Conservation (phyloP, 805 yeast genomes). For the Millerago galiae region DNA sequence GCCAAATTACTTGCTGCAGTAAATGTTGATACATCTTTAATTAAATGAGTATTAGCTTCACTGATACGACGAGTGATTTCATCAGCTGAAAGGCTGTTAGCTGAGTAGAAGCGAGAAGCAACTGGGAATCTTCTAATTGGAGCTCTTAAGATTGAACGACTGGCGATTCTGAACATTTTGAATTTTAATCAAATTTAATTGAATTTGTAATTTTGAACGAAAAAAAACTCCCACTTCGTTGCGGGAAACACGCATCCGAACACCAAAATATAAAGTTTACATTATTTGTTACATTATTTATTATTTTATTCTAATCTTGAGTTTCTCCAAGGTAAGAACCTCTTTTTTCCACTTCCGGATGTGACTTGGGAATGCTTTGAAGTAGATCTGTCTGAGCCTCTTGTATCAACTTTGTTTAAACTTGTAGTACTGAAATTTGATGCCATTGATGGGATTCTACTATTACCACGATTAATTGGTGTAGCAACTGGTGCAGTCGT, state of each 20-base stretch:
- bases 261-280: not conserved
- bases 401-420: constrained; percentile 23
- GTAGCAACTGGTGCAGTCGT: not conserved
- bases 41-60: constrained; percentile 65
- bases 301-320: constrained; percentile 14
- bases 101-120: constrained; percentile 42
- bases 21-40: constrained; percentile 45
- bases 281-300: not conserved
- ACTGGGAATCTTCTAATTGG: constrained; percentile 20
- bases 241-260: not conserved
- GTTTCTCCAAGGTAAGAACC: constrained; percentile 30
- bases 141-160: constrained; percentile 34
- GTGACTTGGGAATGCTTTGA: constrained; percentile 11
- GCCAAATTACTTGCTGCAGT: constrained; percentile 33
- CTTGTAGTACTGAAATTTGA: constrained; percentile 4
- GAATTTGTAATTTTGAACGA: not conserved
- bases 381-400: constrained; percentile 23
- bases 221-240: not conserved
- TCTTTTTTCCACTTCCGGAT: constrained; percentile 13
- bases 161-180: constrained; percentile 47
- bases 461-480: not conserved
- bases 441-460: constrained; percentile 3
- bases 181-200: not conserved
- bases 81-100: constrained; percentile 62
- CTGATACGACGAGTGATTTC: constrained; percentile 80